Base-by-base conservation (phyloP, 805 yeast species). In the Nakazawaea populi region DNA sequence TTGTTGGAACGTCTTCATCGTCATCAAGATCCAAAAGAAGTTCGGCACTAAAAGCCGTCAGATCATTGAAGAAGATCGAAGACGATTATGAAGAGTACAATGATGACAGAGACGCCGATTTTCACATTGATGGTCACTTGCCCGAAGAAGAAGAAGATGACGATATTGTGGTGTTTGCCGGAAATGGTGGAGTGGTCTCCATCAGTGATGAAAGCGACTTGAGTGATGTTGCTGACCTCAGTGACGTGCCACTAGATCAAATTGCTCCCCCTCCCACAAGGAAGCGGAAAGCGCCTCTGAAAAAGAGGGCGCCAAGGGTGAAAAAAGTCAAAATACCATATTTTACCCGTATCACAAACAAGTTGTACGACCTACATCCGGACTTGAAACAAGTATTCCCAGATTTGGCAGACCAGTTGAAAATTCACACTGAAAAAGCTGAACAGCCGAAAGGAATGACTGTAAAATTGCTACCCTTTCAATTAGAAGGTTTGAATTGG, bases 401-500 rank as follows among this genome's bases (percentile, higher is more conserved):
- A 1, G 76, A 79, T 50, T 71, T 92, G 47, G 79, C 73, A 43
- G 65, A 71, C 1, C 65, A 75, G 4, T 74, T 76, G 10, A 58
- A 60, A 12, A 77, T 81, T 42, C 66, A 65, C 32, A 14, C 42
- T 0, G 77, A 76, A 54, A 66, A 77, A 46, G 87, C 90, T 0
- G 70, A 67, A 10, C 97, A 90, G 60, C 98, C 99, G 0, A 75
- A 71, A 1, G 90, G 87, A 8, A 80, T 92, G 87, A 77, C 77
- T 1, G 76, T 89, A 44, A 75, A 74, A 31, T 67, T 94, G 38
- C 72, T 94, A 31, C 98, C 97, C 1, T 94, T 94, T 68, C 99
- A 94, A 68, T 71, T 81, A 12, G 99, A 94, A 70, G 99, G 99
- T 18, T 72, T 94, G 45, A 79, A 86, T 60, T 94, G 99, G 99